phyloP scores from a whole-genome alignment of 305 asterid genomes.

The Rubia balearica region DNA sequence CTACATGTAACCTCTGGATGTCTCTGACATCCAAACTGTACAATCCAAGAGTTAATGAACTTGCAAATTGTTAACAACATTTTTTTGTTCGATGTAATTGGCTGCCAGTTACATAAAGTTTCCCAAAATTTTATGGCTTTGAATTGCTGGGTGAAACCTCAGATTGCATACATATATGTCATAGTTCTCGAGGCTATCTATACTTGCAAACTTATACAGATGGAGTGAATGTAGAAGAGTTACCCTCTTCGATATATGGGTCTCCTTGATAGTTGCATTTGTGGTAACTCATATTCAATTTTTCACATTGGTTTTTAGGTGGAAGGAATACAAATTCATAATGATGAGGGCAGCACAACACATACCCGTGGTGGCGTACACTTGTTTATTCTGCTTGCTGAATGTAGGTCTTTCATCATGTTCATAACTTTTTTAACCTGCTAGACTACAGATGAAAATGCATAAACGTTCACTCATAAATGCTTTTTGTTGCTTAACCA shows the following conservation, averaged over 20 bases:
- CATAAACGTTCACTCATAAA: background rate
- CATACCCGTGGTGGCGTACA: conserved; percentile 92
- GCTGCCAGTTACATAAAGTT: too few relatives aligned
- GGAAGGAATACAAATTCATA: conserved; percentile 91
- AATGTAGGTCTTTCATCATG: conserved; percentile 52
- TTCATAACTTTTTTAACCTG: background rate
- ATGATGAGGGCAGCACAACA: conserved; percentile 91
- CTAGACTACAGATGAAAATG: background rate
- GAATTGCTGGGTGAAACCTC: background rate
- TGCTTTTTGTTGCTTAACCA: conserved; percentile 18
- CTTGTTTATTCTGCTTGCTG: conserved; percentile 98
- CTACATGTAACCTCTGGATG: too few relatives aligned
- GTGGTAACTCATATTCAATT: background rate
- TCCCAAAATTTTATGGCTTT: background rate
- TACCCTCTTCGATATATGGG: too few relatives aligned
- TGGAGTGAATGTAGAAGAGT: too few relatives aligned
- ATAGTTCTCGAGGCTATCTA: background rate
- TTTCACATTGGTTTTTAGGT: conserved; percentile 38
- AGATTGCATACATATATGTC: background rate
- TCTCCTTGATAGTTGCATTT: too few relatives aligned
- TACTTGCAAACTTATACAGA: background rate
- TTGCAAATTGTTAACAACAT: too few relatives aligned
- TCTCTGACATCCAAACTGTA: too few relatives aligned
- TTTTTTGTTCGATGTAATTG: too few relatives aligned
- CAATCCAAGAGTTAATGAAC: too few relatives aligned